A percentile compares a stretch with the other conserved stretches of the same genome.
phyloP scores from a whole-genome alignment of 1,284 basidiomycete genomes.

The Cryptococcus amylolentus region DNA sequence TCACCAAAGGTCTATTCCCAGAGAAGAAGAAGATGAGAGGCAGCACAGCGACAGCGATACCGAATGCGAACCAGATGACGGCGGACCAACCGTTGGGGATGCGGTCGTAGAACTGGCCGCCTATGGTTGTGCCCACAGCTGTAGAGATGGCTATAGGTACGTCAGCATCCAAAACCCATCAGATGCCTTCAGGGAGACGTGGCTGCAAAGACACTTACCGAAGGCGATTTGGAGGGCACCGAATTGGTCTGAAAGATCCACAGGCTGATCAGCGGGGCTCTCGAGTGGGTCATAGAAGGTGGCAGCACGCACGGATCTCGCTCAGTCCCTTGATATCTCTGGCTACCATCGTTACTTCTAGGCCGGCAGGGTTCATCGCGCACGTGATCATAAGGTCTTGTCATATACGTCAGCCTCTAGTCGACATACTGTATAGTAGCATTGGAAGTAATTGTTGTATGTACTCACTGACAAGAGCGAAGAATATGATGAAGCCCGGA shows the following conservation, averaged over 20 bases:
- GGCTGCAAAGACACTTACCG: conserved; percentile 13
- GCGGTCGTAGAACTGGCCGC: conserved; percentile 44
- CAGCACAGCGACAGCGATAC: conserved; percentile 3
- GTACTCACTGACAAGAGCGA: conserved; percentile 17
- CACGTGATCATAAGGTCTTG: conserved; percentile 21
- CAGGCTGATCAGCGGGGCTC: neutral
- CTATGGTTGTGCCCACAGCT: conserved; percentile 36
- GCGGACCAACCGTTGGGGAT: conserved; percentile 36
- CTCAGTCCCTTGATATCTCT: conserved; percentile 32
- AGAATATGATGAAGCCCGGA: conserved; percentile 57
- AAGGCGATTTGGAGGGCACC: conserved; percentile 45
- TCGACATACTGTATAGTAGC: too few relatives aligned
- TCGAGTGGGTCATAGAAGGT: neutral
- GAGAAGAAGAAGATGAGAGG: conserved; percentile 17
- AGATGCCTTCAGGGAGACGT: neutral
- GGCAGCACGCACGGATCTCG: conserved; percentile 32
- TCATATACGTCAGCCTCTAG: too few relatives aligned
- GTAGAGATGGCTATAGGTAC: conserved; percentile 25
- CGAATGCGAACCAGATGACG: conserved; percentile 31
- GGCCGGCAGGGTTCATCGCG: conserved; percentile 23
- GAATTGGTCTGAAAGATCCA: conserved; percentile 31
- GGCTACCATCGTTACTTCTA: conserved; percentile 30
- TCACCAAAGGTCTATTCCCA: conserved; percentile 7
- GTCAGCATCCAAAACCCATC: neutral
- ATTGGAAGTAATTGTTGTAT: neutral